Percentiles rank a stretch among this genome's conserved stretches.
phyloP scores from a whole-genome alignment of 2,329 filamentous ascomycete species.

The Cryoendolithus antarcticus region DNA sequence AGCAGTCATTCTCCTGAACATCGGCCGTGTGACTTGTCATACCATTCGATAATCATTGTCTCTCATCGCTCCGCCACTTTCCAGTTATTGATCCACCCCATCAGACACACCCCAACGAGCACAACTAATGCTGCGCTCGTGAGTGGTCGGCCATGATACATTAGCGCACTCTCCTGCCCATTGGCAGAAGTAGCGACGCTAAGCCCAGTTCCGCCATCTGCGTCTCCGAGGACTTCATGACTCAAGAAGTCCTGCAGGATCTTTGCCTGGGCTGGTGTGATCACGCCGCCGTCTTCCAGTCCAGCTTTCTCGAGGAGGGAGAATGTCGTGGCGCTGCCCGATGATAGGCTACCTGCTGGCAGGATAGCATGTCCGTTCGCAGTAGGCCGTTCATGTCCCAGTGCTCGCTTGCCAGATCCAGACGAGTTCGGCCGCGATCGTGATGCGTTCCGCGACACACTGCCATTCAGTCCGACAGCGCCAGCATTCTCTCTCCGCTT shows the following conservation, averaged over 20 bases:
- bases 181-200: not conserved
- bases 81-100: constrained; percentile 27
- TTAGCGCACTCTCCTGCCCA: constrained; percentile 8
- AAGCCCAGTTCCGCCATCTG: not conserved
- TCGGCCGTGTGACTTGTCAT: too few species aligned
- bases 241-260: constrained; percentile 17
- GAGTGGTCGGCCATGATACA: constrained; percentile 19
- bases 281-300: constrained; percentile 19
- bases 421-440: not conserved
- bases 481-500: constrained; percentile 59
- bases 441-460: constrained; percentile 6
- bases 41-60: too few species aligned
- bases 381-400: not conserved
- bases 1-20: too few species aligned
- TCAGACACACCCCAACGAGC: constrained; percentile 18
- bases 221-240: constrained; percentile 15
- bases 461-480: constrained; percentile 27
- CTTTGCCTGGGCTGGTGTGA: constrained; percentile 22
- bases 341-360: too few species aligned
- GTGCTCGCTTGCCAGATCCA: constrained; percentile 6
- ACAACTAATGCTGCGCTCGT: constrained; percentile 19
- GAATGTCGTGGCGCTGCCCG: constrained; percentile 14
- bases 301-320: constrained; percentile 19
- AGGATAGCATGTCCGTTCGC: constrained; percentile 19
- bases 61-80: constrained; percentile 33